Evolutionary conservation across 176 grass and related monocot species (phyloP), one percentile per base, ranked within the genome.

Genomic region (barley (Hordeum vulgare)): DNA sequence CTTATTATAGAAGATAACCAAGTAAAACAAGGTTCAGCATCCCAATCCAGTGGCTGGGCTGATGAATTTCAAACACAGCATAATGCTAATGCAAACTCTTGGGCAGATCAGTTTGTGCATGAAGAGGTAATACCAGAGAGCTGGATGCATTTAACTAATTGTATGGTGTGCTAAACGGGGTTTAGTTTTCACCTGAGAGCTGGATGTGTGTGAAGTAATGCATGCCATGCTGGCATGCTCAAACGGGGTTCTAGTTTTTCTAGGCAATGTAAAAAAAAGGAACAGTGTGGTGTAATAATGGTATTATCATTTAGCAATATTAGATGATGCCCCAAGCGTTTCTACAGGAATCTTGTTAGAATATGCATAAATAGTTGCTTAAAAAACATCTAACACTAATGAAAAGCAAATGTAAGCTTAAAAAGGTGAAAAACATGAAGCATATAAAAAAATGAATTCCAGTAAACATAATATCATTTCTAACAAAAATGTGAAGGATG

Each of bases 1-100:
- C 85, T 99, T 75, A 94, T 99, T 81, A 86, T 99, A 90, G 91
- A 99, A 87, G 96, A 99, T 82, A 96, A 99, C 87, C 87, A 96
- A 94, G 89, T 96, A 85, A 99, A 96, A 92, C 89, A 94, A 56
- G 93, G 89, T 80, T 96, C 87, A 86, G 60, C 76, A 70, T 90
- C 89, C 59, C 79, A 90, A 85, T 84, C 87, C 85, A 82, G 76
- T 89, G 85, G 87, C 87, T 99, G 96, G 96, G 91, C 89, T 88
- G 82, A 92, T 90, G 96, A 96, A 86, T 99, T 89, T 92, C 93
- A 94, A 91, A 75, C 87, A 78, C 93, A 94, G 76, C 78, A 99
- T 87, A 90, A 92, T 90, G 83, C 83, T 83, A 89, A 83, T 84
- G 74, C 96, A 53, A 90, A 87, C 74, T 90, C 90, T 80, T 99